Evolutionary conservation across 164 flowering plant genomes (phyloP), one percentile per base, ranked within the genome.

Genomic region (Vitis cinerea): DNA sequence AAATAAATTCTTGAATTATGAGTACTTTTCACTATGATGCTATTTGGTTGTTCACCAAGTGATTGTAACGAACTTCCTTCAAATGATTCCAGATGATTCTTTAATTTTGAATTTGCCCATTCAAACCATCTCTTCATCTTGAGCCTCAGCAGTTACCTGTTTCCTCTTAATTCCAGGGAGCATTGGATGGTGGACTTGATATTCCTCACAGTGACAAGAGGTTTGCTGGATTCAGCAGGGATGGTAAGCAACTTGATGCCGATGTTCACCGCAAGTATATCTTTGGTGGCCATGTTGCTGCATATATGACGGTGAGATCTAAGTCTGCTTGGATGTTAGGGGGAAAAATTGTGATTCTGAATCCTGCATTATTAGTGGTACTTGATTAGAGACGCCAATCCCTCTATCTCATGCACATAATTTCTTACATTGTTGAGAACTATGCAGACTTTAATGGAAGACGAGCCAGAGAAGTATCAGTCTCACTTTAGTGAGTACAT

Each of bases 131-230:
- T 59, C 31, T 10, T 69, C 50, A 14, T 31, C 7, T 14, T 17
- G 7, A 23, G 27, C 27, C 27, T 23, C 27, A 23, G 27, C 27
- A 23, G 27, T 23, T 23, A 23, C 27, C 27, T 23, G 27, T 23
- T 23, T 23, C 27, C 27, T 23, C 27, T 2, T 1, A 23, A 37
- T 50, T 71, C 9, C 74, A 91, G 97, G 97, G 97, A 50, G 94
- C 94, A 19, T 77, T 92, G 75, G 94, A 92, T 83, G 97, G 94
- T 70, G 97, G 97, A 0, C 69, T 92, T 66, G 97, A 92, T 63
- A 86, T 92, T 72, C 97, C 94, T 12, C 97, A 92, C 82, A 87
- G 93, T 69, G 94, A 92, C 15, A 92, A 90, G 82, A 82, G 97
- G 72, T 87, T 88, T 81, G 94, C 93, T 79, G 94, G 94, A 3